phyloP scores from a whole-genome alignment of 768 basidiomycete genomes.

The Pulveroboletus sp. region DNA sequence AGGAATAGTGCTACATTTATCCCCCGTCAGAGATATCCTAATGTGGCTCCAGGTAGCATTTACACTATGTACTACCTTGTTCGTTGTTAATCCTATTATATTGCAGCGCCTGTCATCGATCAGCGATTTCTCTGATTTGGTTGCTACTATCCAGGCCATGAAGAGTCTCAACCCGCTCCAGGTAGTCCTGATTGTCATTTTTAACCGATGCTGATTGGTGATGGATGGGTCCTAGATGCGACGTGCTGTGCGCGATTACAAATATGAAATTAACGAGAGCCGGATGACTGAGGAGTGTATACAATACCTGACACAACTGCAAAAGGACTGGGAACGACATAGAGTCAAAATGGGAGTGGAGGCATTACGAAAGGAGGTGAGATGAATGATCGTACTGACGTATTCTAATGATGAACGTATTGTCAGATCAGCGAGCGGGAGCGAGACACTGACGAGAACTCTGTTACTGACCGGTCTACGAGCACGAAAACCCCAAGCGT shows the following conservation, averaged over 20 bases:
- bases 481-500: constrained; percentile 27
- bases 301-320: constrained; percentile 90
- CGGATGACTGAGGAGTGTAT: constrained; percentile 93
- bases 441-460: constrained; percentile 27
- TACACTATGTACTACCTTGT: not conserved
- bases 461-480: constrained; percentile 39
- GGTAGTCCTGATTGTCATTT: constrained; percentile 35
- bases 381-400: not conserved
- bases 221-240: constrained; percentile 58
- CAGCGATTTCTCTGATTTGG: constrained; percentile 78
- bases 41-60: constrained; percentile 73
- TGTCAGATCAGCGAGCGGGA: constrained; percentile 55
- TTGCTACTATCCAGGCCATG: constrained; percentile 87
- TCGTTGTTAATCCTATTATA: not conserved
- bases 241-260: constrained; percentile 87
- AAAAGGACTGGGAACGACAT: constrained; percentile 96
- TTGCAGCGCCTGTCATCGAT: constrained; percentile 80
- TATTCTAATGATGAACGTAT: constrained; percentile 3
- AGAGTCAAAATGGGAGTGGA: constrained; percentile 84
- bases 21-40: constrained; percentile 77
- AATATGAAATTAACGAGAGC: constrained; percentile 88
- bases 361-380: constrained; percentile 76
- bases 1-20: constrained; percentile 76
- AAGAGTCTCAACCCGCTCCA: constrained; percentile 88
- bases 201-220: not conserved